phyloP scores from a whole-genome alignment of 2,329 filamentous ascomycete species.

The Fusarium torulosum region DNA sequence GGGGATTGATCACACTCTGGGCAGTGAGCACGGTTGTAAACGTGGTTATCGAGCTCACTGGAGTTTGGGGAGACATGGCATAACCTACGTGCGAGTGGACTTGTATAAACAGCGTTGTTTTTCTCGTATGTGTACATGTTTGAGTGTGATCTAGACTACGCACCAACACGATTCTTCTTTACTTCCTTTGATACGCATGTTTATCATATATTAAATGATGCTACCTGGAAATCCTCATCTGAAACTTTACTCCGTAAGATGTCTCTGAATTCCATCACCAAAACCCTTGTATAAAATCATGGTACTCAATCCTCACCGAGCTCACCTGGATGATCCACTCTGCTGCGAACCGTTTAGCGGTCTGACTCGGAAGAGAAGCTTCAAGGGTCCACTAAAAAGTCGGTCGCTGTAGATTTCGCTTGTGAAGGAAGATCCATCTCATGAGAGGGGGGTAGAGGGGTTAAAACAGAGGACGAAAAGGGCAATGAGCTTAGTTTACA shows the following conservation, averaged over 20 bases:
- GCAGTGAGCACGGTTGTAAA: constrained; percentile 82
- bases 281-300: neutral
- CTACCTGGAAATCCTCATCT: no score
- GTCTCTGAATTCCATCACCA: neutral
- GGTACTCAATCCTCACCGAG: constrained; percentile 19
- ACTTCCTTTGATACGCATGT: neutral
- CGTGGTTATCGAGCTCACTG: constrained; percentile 80
- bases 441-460: neutral
- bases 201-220: neutral
- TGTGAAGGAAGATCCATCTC: constrained; percentile 17
- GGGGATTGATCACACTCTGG: constrained; percentile 85
- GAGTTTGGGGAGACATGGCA: constrained; percentile 58
- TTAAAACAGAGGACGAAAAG: neutral
- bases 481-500: neutral
- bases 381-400: constrained; percentile 23
- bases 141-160: constrained; percentile 12
- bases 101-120: constrained; percentile 8
- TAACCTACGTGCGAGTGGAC: constrained; percentile 1
- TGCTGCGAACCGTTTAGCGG: constrained; percentile 28
- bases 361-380: constrained; percentile 10
- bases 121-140: neutral
- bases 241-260: neutral
- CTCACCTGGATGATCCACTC: constrained; percentile 13
- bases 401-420: constrained; percentile 22
- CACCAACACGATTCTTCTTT: neutral